A percentile compares a stretch with the other conserved stretches of the same genome.
phyloP scores from a whole-genome alignment of 352 stramenopile genomes.

The Phytophthora foliorum region DNA sequence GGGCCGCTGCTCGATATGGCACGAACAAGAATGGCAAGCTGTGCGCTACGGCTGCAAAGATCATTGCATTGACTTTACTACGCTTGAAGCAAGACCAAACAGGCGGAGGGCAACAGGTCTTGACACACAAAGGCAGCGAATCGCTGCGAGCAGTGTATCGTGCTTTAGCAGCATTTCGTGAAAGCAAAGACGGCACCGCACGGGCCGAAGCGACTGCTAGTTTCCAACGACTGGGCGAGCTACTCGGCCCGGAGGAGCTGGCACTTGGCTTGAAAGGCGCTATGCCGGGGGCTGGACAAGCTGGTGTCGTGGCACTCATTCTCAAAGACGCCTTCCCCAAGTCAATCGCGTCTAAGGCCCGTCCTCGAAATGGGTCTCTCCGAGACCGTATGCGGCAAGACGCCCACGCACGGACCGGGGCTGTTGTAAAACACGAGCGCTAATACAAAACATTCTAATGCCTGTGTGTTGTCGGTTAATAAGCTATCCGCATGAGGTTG shows the following conservation, averaged over 20 bases:
- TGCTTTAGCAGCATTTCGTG: conserved; percentile 54
- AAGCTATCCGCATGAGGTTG: conserved; percentile 9
- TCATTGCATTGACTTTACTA: conserved; percentile 50
- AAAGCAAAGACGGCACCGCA: conserved; percentile 60
- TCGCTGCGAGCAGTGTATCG: conserved; percentile 39
- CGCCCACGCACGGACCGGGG: conserved; percentile 5
- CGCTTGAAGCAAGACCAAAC: conserved; percentile 32
- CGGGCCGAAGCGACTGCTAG: conserved; percentile 47
- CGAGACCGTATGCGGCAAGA: conserved; percentile 46
- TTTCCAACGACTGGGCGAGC: conserved; percentile 53
- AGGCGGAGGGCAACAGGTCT: background rate
- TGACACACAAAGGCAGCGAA: conserved; percentile 13
- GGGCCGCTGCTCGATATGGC: conserved; percentile 48
- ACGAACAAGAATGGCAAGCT: conserved; percentile 72
- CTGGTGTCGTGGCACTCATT: conserved; percentile 43
- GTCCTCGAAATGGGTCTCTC: conserved; percentile 37
- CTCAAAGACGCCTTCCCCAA: conserved; percentile 50
- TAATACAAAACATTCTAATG: conserved; percentile 40
- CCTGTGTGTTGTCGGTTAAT: conserved; percentile 23
- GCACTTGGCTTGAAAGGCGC: conserved; percentile 42
- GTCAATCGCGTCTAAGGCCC: background rate
- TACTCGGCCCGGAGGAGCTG: conserved; percentile 46
- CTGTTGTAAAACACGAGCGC: conserved; percentile 14
- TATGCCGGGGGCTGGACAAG: conserved; percentile 29
- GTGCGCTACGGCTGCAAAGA: conserved; percentile 52